These are phyloP conservation scores for Medicago ruthenica DNA, from an alignment of 306 rosid genomes.

Conservation along the genomic window DNA sequence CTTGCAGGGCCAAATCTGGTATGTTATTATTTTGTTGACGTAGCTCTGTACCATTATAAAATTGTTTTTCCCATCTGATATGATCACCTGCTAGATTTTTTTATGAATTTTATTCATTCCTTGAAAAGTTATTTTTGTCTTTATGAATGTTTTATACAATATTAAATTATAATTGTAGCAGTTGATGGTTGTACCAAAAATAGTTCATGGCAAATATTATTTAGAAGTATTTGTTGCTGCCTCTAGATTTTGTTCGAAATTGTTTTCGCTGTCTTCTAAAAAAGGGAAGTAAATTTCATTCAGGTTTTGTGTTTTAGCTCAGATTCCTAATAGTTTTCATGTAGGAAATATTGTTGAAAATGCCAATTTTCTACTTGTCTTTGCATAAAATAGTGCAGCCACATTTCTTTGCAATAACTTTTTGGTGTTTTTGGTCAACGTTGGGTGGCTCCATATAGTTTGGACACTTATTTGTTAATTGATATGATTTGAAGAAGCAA, in stretches of 20 bases:
- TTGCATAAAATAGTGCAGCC: not conserved
- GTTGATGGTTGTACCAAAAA: conserved; percentile 14
- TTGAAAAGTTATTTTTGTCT: not conserved
- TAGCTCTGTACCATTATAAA: conserved; percentile 26
- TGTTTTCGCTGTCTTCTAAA: conserved; percentile 17
- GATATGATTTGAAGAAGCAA: conserved; percentile 23
- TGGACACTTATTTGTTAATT: conserved; percentile 35
- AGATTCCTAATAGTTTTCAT: not conserved
- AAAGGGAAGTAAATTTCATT: conserved; percentile 7
- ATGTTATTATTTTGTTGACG: conserved; percentile 42
- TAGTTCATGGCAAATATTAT: conserved; percentile 32
- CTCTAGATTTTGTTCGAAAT: conserved; percentile 16
- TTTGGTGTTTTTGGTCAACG: conserved; percentile 27
- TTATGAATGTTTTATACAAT: conserved; percentile 22
- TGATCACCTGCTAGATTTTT: conserved; percentile 20
- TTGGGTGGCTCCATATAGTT: conserved; percentile 32
- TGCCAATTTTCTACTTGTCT: conserved; percentile 5
- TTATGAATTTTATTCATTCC: conserved; percentile 9
- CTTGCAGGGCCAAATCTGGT: conserved; percentile 77
- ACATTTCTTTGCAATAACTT: conserved; percentile 24
- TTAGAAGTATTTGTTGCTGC: not conserved
- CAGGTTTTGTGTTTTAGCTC: conserved; percentile 12
- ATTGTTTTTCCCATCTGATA: conserved; percentile 20
- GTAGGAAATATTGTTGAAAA: not conserved
- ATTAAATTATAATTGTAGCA: conserved; percentile 24